Base-by-base conservation (phyloP, 2,329 filamentous ascomycete species). In the Cordyceps militaris region DNA sequence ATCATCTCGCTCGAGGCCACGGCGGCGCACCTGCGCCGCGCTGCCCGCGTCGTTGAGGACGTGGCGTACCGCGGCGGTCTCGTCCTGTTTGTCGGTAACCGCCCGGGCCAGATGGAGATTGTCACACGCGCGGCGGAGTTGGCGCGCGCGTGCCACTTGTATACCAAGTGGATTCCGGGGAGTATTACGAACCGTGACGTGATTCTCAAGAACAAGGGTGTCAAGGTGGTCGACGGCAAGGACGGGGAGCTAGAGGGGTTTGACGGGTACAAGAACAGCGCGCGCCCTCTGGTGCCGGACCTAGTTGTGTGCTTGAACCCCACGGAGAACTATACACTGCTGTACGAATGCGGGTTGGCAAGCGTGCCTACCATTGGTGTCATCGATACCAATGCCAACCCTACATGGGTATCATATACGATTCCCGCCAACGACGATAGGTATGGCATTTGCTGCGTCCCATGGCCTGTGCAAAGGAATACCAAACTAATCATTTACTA, bases 371-470 rank as follows among this genome's bases (percentile, higher is more conserved):
- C 94, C 0, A 94, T 99, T 66, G 94, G 93, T 48, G 80, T 99
- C 59, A 88, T 97, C 64, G 94, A 99, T 72, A 97, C 94, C 1
- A 89, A 99, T 71, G 87, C 86, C 2, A 89, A 97, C 72, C 90
- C 94, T 0, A 90, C 90, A 0, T 93, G 89, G 84, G 91, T 97
- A 52, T 97, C 94, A 4, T 99, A 99, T 70, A 89, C 89, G 14
- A 97, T 99, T 64, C 94, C 94, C 2, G 91, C 91, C 52, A 99
- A 99, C 71, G 94, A 99, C 69, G 94, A 99, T 79, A 91, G 87
- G 87, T 90, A 71, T 68, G 79, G 24, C 10, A 26, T 10, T 40
- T 30, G 34, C 46, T 21, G 16, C 34, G 3, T n/a, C 34, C 9
- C 9, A 40, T 21, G 23, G 14, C 23, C 19, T 2, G 2, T 10